Conservation (phyloP, 306 rosid species). For the Crataegus laevigata region DNA sequence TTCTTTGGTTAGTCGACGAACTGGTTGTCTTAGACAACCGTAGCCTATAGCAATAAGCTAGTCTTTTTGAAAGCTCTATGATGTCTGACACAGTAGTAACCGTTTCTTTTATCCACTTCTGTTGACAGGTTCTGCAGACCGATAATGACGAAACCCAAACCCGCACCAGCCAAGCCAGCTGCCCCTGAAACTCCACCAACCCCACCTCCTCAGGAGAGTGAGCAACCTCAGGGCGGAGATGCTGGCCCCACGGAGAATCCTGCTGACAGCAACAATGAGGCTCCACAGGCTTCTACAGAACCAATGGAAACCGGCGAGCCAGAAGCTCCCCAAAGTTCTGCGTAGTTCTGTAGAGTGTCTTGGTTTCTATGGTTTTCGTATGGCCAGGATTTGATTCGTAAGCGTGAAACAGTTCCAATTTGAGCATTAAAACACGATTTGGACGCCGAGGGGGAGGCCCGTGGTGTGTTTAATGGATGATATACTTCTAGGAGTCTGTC, state of each 20-base stretch:
- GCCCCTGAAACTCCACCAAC: slow-evolving; percentile 50
- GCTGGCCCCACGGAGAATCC: slow-evolving; percentile 18
- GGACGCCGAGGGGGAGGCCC: neutral
- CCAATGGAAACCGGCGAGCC: slow-evolving; percentile 79
- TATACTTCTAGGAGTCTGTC: neutral
- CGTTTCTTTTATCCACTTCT: neutral
- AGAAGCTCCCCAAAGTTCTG: slow-evolving; percentile 39
- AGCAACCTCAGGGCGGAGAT: slow-evolving; percentile 40
- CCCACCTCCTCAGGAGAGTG: slow-evolving; percentile 40
- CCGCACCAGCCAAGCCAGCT: slow-evolving; percentile 57
- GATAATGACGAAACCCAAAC: slow-evolving; percentile 75
- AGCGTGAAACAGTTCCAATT: slow-evolving; percentile 10
- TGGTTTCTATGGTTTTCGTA: slow-evolving; percentile 12
- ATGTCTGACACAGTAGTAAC: neutral
- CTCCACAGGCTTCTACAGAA: slow-evolving; percentile 42
- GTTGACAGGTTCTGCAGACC: slow-evolving; percentile 68
- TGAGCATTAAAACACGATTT: slow-evolving; percentile 2
- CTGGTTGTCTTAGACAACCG: neutral
- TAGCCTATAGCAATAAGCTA: no score
- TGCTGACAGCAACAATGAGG: slow-evolving; percentile 32
- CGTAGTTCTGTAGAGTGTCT: slow-evolving; percentile 20
- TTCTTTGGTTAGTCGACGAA: neutral
- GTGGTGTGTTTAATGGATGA: neutral
- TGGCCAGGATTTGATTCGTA: slow-evolving; percentile 7
- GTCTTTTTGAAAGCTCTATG: neutral